phyloP scores from a whole-genome alignment of 345 rosid species.

The Gossypium raimondii region DNA sequence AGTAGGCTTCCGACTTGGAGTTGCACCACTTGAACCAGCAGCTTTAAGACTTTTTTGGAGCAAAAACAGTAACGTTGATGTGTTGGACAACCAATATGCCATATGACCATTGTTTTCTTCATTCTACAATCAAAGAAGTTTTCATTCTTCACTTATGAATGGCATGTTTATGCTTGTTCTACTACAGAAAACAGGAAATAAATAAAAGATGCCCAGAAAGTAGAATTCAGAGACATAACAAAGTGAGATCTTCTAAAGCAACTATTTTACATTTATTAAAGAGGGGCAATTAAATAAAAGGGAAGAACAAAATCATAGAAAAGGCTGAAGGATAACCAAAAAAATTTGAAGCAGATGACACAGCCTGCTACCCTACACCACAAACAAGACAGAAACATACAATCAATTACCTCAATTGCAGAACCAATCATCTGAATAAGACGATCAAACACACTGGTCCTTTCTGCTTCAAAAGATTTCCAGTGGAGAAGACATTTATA shows the following conservation, averaged over 20 bases:
- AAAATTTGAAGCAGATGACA: conserved; percentile 1
- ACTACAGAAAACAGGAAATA: not conserved
- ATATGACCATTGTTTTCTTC: conserved; percentile 90
- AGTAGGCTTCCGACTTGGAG: conserved; percentile 63
- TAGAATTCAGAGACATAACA: not conserved
- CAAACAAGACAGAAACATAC: conserved; percentile 11
- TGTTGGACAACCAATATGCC: conserved; percentile 97
- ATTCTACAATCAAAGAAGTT: conserved; percentile 40
- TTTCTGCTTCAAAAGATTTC: conserved; percentile 98
- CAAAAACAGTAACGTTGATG: conserved; percentile 81
- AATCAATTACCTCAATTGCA: conserved; percentile 74
- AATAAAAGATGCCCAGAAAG: conserved; percentile 4
- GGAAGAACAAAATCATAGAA: not conserved
- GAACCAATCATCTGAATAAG: conserved; percentile 99
- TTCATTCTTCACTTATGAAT: not conserved
- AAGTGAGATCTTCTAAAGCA: not conserved
- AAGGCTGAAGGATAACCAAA: not conserved
- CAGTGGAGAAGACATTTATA: conserved; percentile 94
- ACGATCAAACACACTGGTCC: conserved; percentile 89
- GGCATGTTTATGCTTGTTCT: not conserved
- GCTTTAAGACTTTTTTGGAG: conserved; percentile 78
- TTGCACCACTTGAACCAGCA: conserved; percentile 57
- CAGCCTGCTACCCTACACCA: not conserved
- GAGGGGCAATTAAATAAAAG: not conserved
- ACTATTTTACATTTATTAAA: not conserved